Evolutionary conservation across 306 rosid genomes (phyloP).

Genomic region (Cucumis cinereus): DNA sequence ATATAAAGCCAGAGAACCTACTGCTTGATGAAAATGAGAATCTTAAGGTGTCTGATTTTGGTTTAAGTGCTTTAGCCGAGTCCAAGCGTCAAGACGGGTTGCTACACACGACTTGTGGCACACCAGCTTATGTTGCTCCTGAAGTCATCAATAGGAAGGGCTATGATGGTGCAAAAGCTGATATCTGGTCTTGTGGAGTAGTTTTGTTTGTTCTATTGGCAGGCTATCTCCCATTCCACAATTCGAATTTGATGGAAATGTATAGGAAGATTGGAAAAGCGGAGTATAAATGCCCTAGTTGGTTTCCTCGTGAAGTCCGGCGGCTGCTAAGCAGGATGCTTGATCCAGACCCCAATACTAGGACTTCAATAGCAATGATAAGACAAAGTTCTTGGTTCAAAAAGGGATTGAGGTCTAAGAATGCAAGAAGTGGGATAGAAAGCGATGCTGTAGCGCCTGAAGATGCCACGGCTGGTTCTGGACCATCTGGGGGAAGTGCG

Average conservation of each 20-base stretch:
- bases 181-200: slow-evolving; percentile 91
- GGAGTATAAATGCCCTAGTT: slow-evolving; percentile 46
- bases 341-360: slow-evolving; percentile 56
- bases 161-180: slow-evolving; percentile 88
- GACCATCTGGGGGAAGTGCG: slow-evolving; percentile 14
- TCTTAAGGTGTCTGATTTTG: slow-evolving; percentile 82
- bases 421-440: slow-evolving; percentile 15
- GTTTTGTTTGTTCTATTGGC: slow-evolving; percentile 73
- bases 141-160: slow-evolving; percentile 73
- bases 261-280: slow-evolving; percentile 73
- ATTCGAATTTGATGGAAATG: slow-evolving; percentile 73
- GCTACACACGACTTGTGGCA: slow-evolving; percentile 83
- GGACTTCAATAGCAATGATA: slow-evolving; percentile 44
- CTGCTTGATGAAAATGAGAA: slow-evolving; percentile 68
- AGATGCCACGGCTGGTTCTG: slow-evolving; percentile 13
- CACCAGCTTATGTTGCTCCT: slow-evolving; percentile 95
- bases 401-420: slow-evolving; percentile 28
- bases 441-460: slow-evolving; percentile 18
- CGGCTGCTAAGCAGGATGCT: slow-evolving; percentile 37
- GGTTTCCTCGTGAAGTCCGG: slow-evolving; percentile 61
- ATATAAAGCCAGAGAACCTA: slow-evolving; percentile 83
- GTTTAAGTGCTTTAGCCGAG: slow-evolving; percentile 68
- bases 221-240: slow-evolving; percentile 79
- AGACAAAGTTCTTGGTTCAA: slow-evolving; percentile 53
- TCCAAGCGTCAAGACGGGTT: slow-evolving; percentile 46